Percentiles rank a stretch among this genome's conserved stretches.
phyloP scores from a whole-genome alignment of 768 basidiomycete genomes.

The Tricholoma sp. region DNA sequence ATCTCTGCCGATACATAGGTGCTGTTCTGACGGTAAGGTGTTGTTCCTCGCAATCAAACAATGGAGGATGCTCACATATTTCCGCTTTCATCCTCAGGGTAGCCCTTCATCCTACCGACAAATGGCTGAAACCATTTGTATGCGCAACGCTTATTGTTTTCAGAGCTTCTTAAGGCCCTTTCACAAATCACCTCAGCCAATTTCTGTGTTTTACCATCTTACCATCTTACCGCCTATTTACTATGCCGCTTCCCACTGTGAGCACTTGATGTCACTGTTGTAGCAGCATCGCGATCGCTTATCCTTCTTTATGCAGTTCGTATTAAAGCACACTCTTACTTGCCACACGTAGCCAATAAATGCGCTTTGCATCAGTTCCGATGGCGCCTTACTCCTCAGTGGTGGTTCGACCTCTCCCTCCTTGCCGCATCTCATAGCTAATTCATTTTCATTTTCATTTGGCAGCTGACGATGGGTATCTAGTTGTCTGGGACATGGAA shows the following conservation, averaged over 20 bases:
- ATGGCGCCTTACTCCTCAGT: conserved; percentile 1
- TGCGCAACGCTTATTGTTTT: neutral
- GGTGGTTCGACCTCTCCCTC: neutral
- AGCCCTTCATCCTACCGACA: neutral
- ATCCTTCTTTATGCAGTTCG: neutral
- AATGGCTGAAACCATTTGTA: neutral
- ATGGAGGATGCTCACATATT: neutral
- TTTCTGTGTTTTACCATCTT: neutral
- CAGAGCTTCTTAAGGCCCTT: neutral
- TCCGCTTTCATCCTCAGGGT: neutral
- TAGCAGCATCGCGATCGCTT: neutral
- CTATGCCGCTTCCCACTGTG: neutral
- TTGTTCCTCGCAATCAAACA: neutral
- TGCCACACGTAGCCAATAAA: neutral
- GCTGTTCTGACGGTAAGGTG: neutral
- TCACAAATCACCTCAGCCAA: neutral
- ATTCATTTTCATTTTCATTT: neutral
- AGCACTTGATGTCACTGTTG: neutral
- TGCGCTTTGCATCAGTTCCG: neutral
- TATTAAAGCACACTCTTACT: neutral
- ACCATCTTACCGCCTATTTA: neutral
- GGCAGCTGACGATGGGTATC: neutral
- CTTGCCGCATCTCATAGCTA: neutral
- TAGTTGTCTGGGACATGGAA: neutral
- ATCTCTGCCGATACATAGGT: too few species aligned